phyloP scores from a whole-genome alignment of 2,329 filamentous ascomycete species.

The Fusarium sp. region DNA sequence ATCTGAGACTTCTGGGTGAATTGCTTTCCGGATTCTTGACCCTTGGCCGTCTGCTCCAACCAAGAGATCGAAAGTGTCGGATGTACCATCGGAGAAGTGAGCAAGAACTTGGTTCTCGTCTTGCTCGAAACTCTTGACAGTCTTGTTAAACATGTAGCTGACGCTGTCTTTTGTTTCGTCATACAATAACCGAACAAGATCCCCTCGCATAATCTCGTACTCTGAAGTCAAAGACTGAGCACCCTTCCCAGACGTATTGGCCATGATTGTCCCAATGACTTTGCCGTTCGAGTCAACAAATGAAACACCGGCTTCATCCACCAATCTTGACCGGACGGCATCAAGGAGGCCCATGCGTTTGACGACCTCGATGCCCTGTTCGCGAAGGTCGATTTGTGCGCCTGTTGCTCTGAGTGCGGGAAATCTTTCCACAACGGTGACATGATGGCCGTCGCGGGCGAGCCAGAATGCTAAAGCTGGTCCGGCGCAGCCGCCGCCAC shows the following conservation, averaged over 20 bases:
- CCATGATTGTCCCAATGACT: constrained; percentile 16
- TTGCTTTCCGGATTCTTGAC: constrained; percentile 21
- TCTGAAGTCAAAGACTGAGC: constrained; percentile 57
- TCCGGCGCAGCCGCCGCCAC: constrained; percentile 50
- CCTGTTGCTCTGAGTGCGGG: constrained; percentile 23
- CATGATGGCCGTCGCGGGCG: constrained; percentile 41
- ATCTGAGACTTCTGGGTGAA: neutral
- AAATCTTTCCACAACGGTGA: constrained; percentile 56
- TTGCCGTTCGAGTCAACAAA: constrained; percentile 12
- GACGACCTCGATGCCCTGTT: constrained; percentile 23
- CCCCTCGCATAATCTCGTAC: constrained; percentile 67
- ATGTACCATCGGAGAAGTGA: constrained; percentile 21
- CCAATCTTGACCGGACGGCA: constrained; percentile 1
- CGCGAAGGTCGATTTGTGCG: constrained; percentile 29
- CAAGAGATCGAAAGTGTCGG: constrained; percentile 19
- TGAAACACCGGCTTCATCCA: constrained; percentile 19
- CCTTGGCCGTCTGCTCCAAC: constrained; percentile 31
- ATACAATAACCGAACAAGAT: constrained; percentile 59
- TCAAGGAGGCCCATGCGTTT: constrained; percentile 20
- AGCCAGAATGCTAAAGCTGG: constrained; percentile 49
- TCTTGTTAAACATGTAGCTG: constrained; percentile 16
- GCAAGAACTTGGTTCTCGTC: constrained; percentile 19
- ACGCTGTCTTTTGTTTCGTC: constrained; percentile 12
- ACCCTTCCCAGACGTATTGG: constrained; percentile 33
- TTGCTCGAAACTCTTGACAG: constrained; percentile 24